Evolutionary conservation across 2,329 filamentous ascomycete species (phyloP), one percentile per base, ranked within the genome.

Genomic region (Ophiobolus disseminans): DNA sequence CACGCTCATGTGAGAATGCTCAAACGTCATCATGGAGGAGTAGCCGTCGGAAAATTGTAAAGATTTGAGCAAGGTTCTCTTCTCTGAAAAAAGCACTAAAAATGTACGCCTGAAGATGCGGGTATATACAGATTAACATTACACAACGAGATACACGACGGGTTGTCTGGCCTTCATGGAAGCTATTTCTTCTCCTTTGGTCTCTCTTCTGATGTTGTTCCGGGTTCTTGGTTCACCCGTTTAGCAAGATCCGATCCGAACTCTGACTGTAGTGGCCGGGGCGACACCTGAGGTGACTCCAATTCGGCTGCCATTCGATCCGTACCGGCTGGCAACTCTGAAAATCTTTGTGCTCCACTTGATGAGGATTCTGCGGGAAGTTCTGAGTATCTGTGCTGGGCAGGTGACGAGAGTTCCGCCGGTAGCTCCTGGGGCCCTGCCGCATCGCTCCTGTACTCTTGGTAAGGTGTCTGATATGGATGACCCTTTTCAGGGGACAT

Each of bases 261-360:
- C 3, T 50, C 52, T 19, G 48, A 16, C 40, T 62, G 62, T 8
- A 42, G 28, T 6, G 53, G 39, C 36, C 45, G 42, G 9, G 62
- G 64, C 13, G 62, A 61, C 5, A 46, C 46, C 14, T 59, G 43
- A 2, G 58, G 60, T 16, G 60, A 60, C 34, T 60, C 63, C 26
- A 68, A 43, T 44, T 68, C 50, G 9, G 50, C 49, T 16, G 41
- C 25, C 21, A 17, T 36, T 11, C 37, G 37, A 13, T 20, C 23
- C 14, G 37, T 39, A 30, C 48, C 53, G 7, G 53, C 58, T 14
- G 64, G 61, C 11, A 66, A 48, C 30, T 63, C 62, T 1, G 64
- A 65, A 19, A 55, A 56, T 16, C 54, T 51, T 16, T 61, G 48
- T 7, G 42, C 40, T 21, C 32, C 34, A 20, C 20, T 40, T 10